These are phyloP conservation scores for Linum lewisii DNA, from an alignment of 345 rosid genomes.

Conservation along the genomic window DNA sequence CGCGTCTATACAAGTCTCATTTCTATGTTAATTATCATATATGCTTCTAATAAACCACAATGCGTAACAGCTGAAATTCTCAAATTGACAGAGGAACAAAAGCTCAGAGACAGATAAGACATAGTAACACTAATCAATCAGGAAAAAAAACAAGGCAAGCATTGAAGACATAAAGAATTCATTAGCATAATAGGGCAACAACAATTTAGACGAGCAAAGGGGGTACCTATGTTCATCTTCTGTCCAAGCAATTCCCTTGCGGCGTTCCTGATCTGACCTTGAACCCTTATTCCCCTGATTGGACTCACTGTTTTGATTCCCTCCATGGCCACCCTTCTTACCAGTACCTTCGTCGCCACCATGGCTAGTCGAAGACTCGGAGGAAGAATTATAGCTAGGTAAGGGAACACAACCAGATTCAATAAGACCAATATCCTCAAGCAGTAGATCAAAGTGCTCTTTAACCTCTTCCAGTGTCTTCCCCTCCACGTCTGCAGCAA, in stretches of 20 bases:
- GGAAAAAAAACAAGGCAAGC: no score
- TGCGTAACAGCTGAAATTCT: not conserved
- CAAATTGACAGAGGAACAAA: not conserved
- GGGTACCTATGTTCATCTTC: conserved; percentile 85
- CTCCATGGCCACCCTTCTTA: conserved; percentile 51
- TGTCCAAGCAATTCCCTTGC: conserved; percentile 97
- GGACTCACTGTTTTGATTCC: conserved; percentile 44
- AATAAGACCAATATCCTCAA: conserved; percentile 63
- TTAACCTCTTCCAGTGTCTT: conserved; percentile 72
- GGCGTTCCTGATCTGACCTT: conserved; percentile 89
- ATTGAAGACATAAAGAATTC: not conserved
- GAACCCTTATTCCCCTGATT: conserved; percentile 68
- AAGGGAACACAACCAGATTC: conserved; percentile 87
- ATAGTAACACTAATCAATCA: not conserved
- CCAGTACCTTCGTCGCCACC: conserved; percentile 65
- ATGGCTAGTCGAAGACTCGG: conserved; percentile 47
- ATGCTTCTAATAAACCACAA: not conserved
- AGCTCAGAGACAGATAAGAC: not conserved
- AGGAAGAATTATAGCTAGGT: conserved; percentile 54
- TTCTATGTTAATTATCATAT: not conserved
- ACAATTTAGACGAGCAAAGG: not conserved
- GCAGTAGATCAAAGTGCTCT: conserved; percentile 69
- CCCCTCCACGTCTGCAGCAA: conserved; percentile 69
- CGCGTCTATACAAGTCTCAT: not conserved
- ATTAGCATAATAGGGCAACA: not conserved